A percentile compares a stretch with the other conserved stretches of the same genome.
Conservation (phyloP, 2,329 filamentous ascomycete genomes). For the Fusarium nanum region DNA sequence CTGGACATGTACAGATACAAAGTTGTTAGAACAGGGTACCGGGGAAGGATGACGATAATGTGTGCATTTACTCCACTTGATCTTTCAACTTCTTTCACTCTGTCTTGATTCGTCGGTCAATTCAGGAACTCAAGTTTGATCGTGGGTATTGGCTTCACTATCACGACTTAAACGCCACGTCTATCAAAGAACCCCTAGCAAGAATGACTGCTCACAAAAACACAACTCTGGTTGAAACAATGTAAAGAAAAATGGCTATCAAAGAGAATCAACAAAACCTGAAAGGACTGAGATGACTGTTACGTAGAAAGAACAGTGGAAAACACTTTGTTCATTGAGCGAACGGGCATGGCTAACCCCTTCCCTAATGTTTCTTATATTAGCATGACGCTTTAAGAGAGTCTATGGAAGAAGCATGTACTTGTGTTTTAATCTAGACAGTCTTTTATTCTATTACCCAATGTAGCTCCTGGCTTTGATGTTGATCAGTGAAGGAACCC, state of each 20-base stretch:
- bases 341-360: too few species aligned
- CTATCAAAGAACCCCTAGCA: neutral
- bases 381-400: too few species aligned
- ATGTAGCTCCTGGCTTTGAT: too few species aligned
- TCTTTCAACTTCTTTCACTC: neutral
- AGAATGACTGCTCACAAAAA: neutral
- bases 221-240: neutral
- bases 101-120: neutral
- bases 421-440: too few species aligned
- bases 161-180: neutral
- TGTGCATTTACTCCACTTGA: neutral
- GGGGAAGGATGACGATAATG: neutral
- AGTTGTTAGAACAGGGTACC: neutral
- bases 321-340: neutral
- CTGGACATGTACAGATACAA: neutral
- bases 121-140: neutral
- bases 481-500: too few species aligned
- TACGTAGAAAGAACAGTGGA: neutral
- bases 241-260: neutral
- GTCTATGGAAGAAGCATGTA: too few species aligned
- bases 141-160: neutral
- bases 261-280: neutral
- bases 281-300: neutral
- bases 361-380: too few species aligned
- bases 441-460: too few species aligned